phyloP scores from a whole-genome alignment of 768 basidiomycete species.

The Amanita brunnescens region DNA sequence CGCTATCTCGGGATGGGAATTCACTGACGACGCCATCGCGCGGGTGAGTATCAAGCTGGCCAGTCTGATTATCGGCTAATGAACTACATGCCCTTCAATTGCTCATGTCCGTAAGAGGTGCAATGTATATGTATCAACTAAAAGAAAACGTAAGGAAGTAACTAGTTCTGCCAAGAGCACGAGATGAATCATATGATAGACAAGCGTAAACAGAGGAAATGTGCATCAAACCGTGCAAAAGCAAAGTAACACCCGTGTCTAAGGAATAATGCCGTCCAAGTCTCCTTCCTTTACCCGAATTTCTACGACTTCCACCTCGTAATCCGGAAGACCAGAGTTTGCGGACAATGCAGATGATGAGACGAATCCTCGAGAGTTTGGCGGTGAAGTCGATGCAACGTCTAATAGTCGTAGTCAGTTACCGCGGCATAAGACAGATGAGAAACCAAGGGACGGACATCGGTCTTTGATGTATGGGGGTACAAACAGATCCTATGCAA shows the following conservation, averaged over 20 bases:
- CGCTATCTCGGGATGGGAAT: too few species aligned
- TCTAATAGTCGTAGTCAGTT: constrained; percentile 32
- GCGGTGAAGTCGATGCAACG: constrained; percentile 77
- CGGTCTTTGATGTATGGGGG: constrained; percentile 86
- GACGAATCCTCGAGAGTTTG: constrained; percentile 56
- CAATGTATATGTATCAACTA: not conserved
- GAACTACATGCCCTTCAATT: too few species aligned
- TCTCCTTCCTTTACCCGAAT: constrained; percentile 78
- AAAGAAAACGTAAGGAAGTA: not conserved
- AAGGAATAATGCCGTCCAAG: constrained; percentile 67
- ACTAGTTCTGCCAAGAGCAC: not conserved
- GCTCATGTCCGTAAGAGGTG: not conserved
- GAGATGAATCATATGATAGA: not conserved
- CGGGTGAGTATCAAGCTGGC: too few species aligned
- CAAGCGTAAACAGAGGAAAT: not conserved
- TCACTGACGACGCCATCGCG: too few species aligned
- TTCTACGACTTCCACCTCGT: constrained; percentile 82
- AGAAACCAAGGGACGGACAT: constrained; percentile 47
- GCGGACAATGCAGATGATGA: constrained; percentile 63
- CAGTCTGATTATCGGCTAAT: too few species aligned
- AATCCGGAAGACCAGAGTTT: constrained; percentile 60
- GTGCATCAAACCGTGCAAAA: not conserved
- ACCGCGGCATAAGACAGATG: constrained; percentile 7
- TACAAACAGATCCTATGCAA: constrained; percentile 66
- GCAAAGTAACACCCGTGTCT: constrained; percentile 8